phyloP scores from a whole-genome alignment of 2,329 filamentous ascomycete genomes.

The Microdochium paspali region DNA sequence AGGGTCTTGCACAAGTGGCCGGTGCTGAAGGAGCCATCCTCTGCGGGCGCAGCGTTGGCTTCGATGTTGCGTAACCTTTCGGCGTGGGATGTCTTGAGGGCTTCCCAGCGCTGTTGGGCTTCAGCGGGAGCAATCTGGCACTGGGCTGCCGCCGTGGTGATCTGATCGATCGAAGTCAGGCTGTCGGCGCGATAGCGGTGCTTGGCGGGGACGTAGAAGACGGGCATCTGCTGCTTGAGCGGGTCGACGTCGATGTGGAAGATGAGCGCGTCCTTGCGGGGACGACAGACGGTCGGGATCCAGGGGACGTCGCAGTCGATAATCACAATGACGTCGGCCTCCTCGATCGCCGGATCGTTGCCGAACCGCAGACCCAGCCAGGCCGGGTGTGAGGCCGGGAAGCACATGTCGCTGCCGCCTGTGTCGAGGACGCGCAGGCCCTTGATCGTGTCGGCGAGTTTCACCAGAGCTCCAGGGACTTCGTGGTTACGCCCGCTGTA shows the following conservation, averaged over 20 bases:
- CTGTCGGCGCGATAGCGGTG: slow-evolving; percentile 60
- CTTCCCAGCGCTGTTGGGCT: slow-evolving; percentile 35
- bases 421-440: slow-evolving; percentile 66
- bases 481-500: slow-evolving; percentile 62
- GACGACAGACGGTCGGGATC: slow-evolving; percentile 69
- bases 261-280: slow-evolving; percentile 39
- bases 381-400: slow-evolving; percentile 59
- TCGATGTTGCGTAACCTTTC: slow-evolving; percentile 51
- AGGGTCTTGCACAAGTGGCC: slow-evolving; percentile 29
- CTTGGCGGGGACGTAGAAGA: slow-evolving; percentile 61
- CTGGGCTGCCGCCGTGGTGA: slow-evolving; percentile 42
- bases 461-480: slow-evolving; percentile 50
- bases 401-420: slow-evolving; percentile 73
- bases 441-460: slow-evolving; percentile 57
- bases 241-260: slow-evolving; percentile 60
- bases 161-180: slow-evolving; percentile 55
- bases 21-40: slow-evolving; percentile 52
- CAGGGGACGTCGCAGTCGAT: slow-evolving; percentile 88
- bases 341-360: slow-evolving; percentile 60
- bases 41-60: slow-evolving; percentile 43
- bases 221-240: slow-evolving; percentile 61
- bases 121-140: slow-evolving; percentile 9
- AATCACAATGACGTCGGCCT: slow-evolving; percentile 77
- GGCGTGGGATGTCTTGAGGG: slow-evolving; percentile 47
- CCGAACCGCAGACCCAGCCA: slow-evolving; percentile 68